Base-by-base conservation (phyloP, 768 basidiomycete genomes). In the Hortiboletus campestris region DNA sequence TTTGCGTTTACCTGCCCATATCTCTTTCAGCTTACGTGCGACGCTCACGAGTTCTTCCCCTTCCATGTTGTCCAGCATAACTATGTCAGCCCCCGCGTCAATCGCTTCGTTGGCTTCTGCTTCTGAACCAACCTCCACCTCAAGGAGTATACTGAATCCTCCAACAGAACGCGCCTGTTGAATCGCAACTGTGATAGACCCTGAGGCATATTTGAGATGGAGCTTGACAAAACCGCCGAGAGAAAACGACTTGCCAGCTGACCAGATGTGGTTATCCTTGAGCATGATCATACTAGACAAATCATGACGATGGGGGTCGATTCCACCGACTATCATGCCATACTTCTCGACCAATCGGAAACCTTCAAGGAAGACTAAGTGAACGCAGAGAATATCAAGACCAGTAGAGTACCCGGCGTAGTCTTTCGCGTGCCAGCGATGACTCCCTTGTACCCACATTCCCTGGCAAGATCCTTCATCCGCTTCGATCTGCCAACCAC, bases 281-380 rank as follows among this genome's bases (percentile, higher is more conserved):
- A 99, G 84, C 97, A 99, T 99, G 67, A 99, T 95, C 97, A 99
- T 98, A 69, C 90, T 91, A 29, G 91, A 94, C n/a, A 98, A 80
- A 71, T 98, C 95, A 62, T 97, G 88, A 22, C 97, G 84, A 76
- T 99, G 97, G 10, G 91, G 77, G 69, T 99, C 96, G 63, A 98
- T 89, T 7, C 97, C 97, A 17, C 97, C 97, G 14, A 98, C 92
- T 43, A 98, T 74, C 97, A 99, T 98, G 4, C 88, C 97, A 69
- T 99, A 98, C 73, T 99, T 99, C 73, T 99, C 97, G 6, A 98
- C 95, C 31, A 98, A 78, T 45, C 97, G 80, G 76, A 99, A 99
- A 3, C 96, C 89, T 89, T 49, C 9, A 28, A 31, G 28, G 31
- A 28, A 36, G 42, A 34, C 2, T n/a, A n/a, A 12, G 51, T 68